phyloP scores from a whole-genome alignment of 805 yeast species.

The Metschnikowia henanensis region DNA sequence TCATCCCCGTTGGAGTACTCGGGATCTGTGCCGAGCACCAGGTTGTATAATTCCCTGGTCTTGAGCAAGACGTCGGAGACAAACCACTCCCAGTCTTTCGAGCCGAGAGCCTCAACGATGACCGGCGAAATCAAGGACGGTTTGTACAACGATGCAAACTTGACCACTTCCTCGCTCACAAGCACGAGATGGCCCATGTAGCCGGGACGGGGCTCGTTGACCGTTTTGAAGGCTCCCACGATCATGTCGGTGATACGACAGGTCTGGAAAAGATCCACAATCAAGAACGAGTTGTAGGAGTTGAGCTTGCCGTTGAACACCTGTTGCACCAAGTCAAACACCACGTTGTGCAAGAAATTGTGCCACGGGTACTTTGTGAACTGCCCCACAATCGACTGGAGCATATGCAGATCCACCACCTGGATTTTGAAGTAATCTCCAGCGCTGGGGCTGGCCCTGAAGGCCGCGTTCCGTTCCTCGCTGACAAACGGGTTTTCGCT shows the following conservation, averaged over 20 bases:
- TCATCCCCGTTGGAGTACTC: constrained; percentile 15
- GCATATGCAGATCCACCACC: constrained; percentile 69
- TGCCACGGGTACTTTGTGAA: constrained; percentile 94
- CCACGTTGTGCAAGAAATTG: constrained; percentile 95
- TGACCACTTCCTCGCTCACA: constrained; percentile 94
- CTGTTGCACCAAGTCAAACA: constrained; percentile 95
- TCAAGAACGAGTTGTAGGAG: constrained; percentile 65
- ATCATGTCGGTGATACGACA: constrained; percentile 22
- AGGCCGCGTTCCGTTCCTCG: constrained; percentile 28
- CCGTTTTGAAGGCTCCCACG: constrained; percentile 54
- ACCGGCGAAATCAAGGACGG: constrained; percentile 61
- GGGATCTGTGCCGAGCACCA: constrained; percentile 50
- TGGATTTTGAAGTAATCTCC: constrained; percentile 89
- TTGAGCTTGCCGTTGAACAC: constrained; percentile 90
- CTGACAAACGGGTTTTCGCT: constrained; percentile 45
- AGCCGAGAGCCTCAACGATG: constrained; percentile 56
- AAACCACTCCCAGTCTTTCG: constrained; percentile 47
- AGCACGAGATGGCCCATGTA: constrained; percentile 96
- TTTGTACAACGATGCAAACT: constrained; percentile 65
- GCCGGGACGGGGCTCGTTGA: constrained; percentile 68
- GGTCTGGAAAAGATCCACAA: constrained; percentile 28
- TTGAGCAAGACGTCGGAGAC: constrained; percentile 48
- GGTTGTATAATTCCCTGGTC: constrained; percentile 56
- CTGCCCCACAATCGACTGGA: constrained; percentile 66
- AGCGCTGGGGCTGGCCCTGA: constrained; percentile 61